Conservation (phyloP, 163 green algal species). For the Scenedesmus sp. region DNA sequence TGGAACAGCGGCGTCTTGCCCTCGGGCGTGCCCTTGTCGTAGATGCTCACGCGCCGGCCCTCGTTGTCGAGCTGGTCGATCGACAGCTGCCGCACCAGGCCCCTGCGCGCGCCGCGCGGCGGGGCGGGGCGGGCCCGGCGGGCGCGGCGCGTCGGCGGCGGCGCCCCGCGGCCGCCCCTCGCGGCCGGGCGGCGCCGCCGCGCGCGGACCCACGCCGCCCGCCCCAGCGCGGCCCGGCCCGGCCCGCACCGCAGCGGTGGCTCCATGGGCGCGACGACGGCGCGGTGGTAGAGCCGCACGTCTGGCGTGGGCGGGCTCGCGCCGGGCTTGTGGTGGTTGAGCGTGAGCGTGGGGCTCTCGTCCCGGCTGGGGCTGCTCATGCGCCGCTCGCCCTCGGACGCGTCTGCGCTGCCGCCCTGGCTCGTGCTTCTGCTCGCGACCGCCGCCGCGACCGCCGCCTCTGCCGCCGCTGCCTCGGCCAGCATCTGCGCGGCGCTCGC, state of each 20-base stretch:
- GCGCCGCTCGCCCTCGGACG: slow-evolving; percentile 6
- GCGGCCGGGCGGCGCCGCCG: too few species aligned
- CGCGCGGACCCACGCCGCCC: too few species aligned
- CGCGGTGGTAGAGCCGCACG: slow-evolving; percentile 91
- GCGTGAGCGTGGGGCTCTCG: slow-evolving; percentile 56
- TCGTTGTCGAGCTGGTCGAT: slow-evolving; percentile 99
- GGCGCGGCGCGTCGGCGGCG: too few species aligned
- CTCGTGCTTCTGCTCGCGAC: slow-evolving; percentile 43
- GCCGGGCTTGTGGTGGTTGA: slow-evolving; percentile 52
- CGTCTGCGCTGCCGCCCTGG: slow-evolving; percentile 3
- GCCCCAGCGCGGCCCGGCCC: background rate
- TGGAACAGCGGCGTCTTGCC: slow-evolving; percentile 42
- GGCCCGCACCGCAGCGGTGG: slow-evolving; percentile 34
- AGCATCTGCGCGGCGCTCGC: slow-evolving; percentile 75
- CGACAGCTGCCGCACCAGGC: slow-evolving; percentile 95
- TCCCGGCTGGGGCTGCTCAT: slow-evolving; percentile 40
- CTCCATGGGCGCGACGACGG: slow-evolving; percentile 87
- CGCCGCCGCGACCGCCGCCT: slow-evolving; percentile 72
- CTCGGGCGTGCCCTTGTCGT: slow-evolving; percentile 55
- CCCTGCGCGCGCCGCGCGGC: too few species aligned
- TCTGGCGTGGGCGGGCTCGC: slow-evolving; percentile 81
- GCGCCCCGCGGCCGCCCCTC: too few species aligned
- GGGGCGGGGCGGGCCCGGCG: too few species aligned
- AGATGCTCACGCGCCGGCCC: slow-evolving; percentile 80
- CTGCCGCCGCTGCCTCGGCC: slow-evolving; percentile 78